Evolutionary conservation across 2,329 filamentous ascomycete genomes (phyloP), one percentile per base, ranked within the genome.

Genomic region (Golovinomyces cichoracearum): DNA sequence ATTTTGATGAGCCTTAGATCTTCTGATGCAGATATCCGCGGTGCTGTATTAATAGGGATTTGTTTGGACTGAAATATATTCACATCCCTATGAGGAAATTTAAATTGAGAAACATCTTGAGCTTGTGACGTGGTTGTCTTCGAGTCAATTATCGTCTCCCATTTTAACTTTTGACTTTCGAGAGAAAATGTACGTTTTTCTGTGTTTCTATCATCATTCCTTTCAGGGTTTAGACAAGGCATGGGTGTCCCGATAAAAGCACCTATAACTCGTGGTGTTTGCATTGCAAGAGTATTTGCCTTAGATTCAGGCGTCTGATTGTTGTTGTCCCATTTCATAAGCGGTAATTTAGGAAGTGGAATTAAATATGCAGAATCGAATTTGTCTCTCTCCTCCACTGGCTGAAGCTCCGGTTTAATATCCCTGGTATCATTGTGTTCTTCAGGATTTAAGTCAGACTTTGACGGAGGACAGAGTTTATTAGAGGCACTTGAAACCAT

Each of bases 231-330:
- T 12, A 3, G 15, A 29, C 7, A 59, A 33, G 56, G 62, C 44
- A 57, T 62, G 3, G 66, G 58, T 23, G 58, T 60, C 21, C 59
- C 57, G n/a, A 60, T 55, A 37, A 52, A 60, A 19, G 57, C 58
- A 27, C 58, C 58, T 23, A 55, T 57, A 10, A 60, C 57, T 50
- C 50, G 55, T 15, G 58, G 58, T 21, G 58, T 60, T 35, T 56
- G 56, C 44, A 56, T 49, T 9, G 54, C 48, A 26, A 57, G 46
- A n/a, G 52, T 51, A 47, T 58, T 51, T 19, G 35, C 25, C 33
- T 53, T 55, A 15, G 53, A 53, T 35, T 45, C 50, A 10, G 56
- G 54, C 38, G 55, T 57, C 29, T 55, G 53, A 44, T 55, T 51
- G 17, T 47, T 10, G 7, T 40, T 21, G 10, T 2, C 35, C 15